phyloP scores from a whole-genome alignment of 768 basidiomycete genomes.

The Amanita subjunquillea region DNA sequence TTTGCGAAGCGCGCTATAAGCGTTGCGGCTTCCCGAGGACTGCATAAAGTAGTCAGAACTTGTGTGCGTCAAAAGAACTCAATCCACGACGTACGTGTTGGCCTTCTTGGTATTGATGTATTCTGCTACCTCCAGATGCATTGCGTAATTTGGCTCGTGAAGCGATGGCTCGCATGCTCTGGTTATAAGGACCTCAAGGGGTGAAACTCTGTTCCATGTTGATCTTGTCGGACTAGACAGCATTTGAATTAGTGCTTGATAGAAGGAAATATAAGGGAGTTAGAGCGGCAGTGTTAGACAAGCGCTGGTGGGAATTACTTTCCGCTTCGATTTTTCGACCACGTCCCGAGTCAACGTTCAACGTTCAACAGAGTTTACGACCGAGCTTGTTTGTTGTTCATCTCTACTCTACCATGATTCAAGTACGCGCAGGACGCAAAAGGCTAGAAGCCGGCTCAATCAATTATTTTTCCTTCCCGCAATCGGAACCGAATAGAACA shows the following conservation, averaged over 20 bases:
- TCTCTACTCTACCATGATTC: no score
- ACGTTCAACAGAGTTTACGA: no score
- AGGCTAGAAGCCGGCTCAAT: no score
- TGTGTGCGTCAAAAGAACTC: neutral
- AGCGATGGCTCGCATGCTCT: slow-evolving; percentile 82
- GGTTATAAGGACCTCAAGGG: slow-evolving; percentile 62
- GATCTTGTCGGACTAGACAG: slow-evolving; percentile 37
- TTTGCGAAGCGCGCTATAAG: slow-evolving; percentile 76
- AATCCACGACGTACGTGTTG: slow-evolving; percentile 60
- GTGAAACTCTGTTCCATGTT: slow-evolving; percentile 44
- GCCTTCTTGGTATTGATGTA: slow-evolving; percentile 93
- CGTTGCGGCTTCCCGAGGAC: slow-evolving; percentile 89
- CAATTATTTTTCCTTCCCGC: no score
- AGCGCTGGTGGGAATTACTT: no score
- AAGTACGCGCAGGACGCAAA: no score
- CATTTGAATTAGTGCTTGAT: slow-evolving; percentile 21
- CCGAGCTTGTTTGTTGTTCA: no score
- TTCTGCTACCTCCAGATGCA: slow-evolving; percentile 90
- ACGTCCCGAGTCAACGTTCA: no score
- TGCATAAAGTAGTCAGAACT: slow-evolving; percentile 17
- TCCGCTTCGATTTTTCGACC: no score
- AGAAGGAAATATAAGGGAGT: no score
- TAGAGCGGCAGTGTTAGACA: no score
- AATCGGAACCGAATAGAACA: no score
- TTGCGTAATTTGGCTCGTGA: slow-evolving; percentile 83